These are phyloP conservation scores for Termitomyces sp. DNA, from an alignment of 768 basidiomycete genomes.

Conservation along the genomic window DNA sequence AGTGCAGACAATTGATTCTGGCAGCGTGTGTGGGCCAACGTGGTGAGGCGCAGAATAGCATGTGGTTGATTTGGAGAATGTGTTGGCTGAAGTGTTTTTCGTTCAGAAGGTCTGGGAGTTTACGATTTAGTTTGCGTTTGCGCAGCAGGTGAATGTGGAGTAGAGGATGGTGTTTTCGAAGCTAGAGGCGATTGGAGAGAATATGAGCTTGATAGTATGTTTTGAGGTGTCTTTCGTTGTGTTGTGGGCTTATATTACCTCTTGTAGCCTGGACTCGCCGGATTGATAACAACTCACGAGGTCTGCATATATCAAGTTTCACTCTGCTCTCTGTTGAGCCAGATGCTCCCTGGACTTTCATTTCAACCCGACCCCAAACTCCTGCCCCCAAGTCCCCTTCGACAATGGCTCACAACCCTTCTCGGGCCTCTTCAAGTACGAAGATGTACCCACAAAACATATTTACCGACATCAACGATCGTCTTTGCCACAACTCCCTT, in stretches of 20 bases:
- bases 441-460: slow-evolving; percentile 21
- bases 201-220: slow-evolving; percentile 68
- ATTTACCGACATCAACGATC: slow-evolving; percentile 41
- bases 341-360: slow-evolving; percentile 56
- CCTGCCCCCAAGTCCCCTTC: slow-evolving; percentile 20
- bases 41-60: slow-evolving; percentile 70
- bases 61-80: slow-evolving; percentile 46
- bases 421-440: slow-evolving; percentile 18
- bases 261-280: slow-evolving; percentile 63
- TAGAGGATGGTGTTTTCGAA: slow-evolving; percentile 78
- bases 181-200: slow-evolving; percentile 52
- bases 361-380: slow-evolving; percentile 24
- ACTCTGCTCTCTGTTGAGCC: slow-evolving; percentile 58
- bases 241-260: slow-evolving; percentile 3
- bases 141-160: slow-evolving; percentile 65
- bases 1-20: slow-evolving; percentile 73
- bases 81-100: slow-evolving; percentile 34
- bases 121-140: slow-evolving; percentile 52
- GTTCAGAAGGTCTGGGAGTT: slow-evolving; percentile 71
- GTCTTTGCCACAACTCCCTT: slow-evolving; percentile 44
- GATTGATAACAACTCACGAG: slow-evolving; percentile 37
- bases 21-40: slow-evolving; percentile 74
- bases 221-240: slow-evolving; percentile 43
- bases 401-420: slow-evolving; percentile 15
- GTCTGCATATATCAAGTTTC: slow-evolving; percentile 54